Evolutionary conservation across 1,284 basidiomycete genomes (phyloP), one percentile per base, ranked within the genome.

Genomic region (Tilletia caries): DNA sequence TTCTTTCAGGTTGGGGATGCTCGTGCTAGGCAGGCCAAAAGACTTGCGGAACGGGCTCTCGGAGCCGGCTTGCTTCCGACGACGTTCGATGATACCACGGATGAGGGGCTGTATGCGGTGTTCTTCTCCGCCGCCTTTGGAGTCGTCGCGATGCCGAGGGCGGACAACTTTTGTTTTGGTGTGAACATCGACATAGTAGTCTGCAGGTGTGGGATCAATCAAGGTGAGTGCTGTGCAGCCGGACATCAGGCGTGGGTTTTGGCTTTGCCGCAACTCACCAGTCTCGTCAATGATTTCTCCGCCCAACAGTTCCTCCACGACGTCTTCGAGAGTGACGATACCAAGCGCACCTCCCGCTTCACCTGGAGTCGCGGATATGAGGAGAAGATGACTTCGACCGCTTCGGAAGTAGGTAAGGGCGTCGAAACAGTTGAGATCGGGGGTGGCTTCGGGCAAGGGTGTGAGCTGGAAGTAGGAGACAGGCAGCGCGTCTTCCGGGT

Each of bases 371-470:
- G 86, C 86, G 75, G 91, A 93, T 44, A 98, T 89, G 29, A 98
- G 86, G 27, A 98, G 86, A 74, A 98, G 87, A 84, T 98, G 95
- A 0, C 93, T 92, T 65, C 94, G 89, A 6, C 95, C 95, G 2
- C 93, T 95, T 87, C 98, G 95, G 87, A 82, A 82, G 73, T 79
- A 86, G 70, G 85, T 85, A 68, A 84, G 79, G 29, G 77, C 85
- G 68, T 86, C 85, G 8, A 86, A 79, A n/a, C 86, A 77, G n/a
- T 83, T 93, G 75, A 93, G 93, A 25, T 89, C 88, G 1, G 92
- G 91, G 37, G 86, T 87, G 6, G 94, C 94, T 85, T 98, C 95
- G 0, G 95, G 95, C 2, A 98, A 84, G n/a, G 95, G 92, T 0
- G 81, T 84, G 52, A 86, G 76, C 32, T 81, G 77, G 79, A 85